Evolutionary conservation across 1,284 basidiomycete species (phyloP).

Genomic region (Kalmanozyma brasiliensis): DNA sequence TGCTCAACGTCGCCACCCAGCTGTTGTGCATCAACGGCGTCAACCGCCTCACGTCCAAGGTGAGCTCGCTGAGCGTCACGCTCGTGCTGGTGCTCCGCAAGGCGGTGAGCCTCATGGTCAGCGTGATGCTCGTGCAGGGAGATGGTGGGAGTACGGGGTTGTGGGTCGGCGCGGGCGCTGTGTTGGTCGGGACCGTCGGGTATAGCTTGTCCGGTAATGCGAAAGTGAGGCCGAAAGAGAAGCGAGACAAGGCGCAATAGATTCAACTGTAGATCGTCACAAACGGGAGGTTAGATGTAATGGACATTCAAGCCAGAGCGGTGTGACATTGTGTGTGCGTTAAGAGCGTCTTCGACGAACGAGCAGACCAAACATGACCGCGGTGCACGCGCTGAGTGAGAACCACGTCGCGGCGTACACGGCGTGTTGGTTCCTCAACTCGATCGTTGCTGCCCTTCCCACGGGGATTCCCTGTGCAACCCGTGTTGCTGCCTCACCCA

Average conservation of each 20-base stretch:
- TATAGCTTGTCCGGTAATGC: constrained; percentile 69
- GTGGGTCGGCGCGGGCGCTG: constrained; percentile 70
- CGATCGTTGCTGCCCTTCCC: constrained; percentile 83
- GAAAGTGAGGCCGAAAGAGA: neutral
- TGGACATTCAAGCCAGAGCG: neutral
- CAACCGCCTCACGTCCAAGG: constrained; percentile 79
- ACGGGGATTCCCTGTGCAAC: constrained; percentile 83
- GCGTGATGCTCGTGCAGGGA: constrained; percentile 72
- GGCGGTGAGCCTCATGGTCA: constrained; percentile 83
- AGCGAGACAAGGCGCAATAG: neutral
- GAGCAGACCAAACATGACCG: constrained; percentile 57
- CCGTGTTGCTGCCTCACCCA: constrained; percentile 76
- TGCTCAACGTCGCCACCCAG: constrained; percentile 82
- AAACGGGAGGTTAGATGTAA: too few relatives aligned
- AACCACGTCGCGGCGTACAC: constrained; percentile 92
- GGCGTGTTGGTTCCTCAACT: constrained; percentile 91
- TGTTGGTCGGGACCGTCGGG: constrained; percentile 78
- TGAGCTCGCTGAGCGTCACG: constrained; percentile 84
- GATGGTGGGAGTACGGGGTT: constrained; percentile 57
- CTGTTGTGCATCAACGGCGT: constrained; percentile 90
- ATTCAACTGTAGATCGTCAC: too few relatives aligned
- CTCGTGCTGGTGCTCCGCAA: constrained; percentile 89
- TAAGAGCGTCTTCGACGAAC: constrained; percentile 43
- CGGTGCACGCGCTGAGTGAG: constrained; percentile 56
- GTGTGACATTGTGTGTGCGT: neutral